Percentiles rank a stretch among this genome's conserved stretches.
Evolutionary conservation across 148 eudicot genomes (phyloP).

Genomic region (Silene uniflora): DNA sequence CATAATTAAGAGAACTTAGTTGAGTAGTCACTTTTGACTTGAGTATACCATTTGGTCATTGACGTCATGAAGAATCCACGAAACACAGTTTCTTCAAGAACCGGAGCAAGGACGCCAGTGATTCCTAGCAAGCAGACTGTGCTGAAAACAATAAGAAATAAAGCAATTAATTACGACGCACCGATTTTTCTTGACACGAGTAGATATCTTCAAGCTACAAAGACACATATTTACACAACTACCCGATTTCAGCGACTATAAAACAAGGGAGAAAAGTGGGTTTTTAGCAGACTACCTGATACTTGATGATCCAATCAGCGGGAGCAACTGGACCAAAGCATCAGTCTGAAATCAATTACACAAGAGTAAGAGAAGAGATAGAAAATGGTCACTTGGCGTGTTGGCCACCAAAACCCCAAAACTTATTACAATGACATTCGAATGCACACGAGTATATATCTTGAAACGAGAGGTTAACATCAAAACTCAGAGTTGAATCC

Average conservation of each 20-base stretch:
- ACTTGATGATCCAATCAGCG: slow-evolving; percentile 84
- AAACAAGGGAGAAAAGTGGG: no score
- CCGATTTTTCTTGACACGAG: not conserved
- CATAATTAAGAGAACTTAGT: not conserved
- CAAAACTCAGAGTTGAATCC: not conserved
- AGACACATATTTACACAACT: no score
- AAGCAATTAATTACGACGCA: not conserved
- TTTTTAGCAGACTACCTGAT: slow-evolving; percentile 46
- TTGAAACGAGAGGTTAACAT: not conserved
- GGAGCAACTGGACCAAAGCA: slow-evolving; percentile 77
- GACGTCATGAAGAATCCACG: slow-evolving; percentile 92
- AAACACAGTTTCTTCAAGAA: slow-evolving; percentile 94
- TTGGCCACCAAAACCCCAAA: not conserved
- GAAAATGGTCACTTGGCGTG: not conserved
- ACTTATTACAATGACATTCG: not conserved
- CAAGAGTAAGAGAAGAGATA: not conserved
- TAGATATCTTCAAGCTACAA: no score
- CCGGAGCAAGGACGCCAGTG: slow-evolving; percentile 86
- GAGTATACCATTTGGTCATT: slow-evolving; percentile 76
- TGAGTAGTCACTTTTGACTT: not conserved
- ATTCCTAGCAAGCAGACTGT: slow-evolving; percentile 77
- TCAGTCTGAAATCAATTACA: slow-evolving; percentile 58
- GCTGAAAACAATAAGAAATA: slow-evolving; percentile 40
- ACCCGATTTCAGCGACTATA: no score
- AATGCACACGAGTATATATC: no score